Conservation (phyloP, 139 green algal genomes). For the Ettlia oleoabundans region DNA sequence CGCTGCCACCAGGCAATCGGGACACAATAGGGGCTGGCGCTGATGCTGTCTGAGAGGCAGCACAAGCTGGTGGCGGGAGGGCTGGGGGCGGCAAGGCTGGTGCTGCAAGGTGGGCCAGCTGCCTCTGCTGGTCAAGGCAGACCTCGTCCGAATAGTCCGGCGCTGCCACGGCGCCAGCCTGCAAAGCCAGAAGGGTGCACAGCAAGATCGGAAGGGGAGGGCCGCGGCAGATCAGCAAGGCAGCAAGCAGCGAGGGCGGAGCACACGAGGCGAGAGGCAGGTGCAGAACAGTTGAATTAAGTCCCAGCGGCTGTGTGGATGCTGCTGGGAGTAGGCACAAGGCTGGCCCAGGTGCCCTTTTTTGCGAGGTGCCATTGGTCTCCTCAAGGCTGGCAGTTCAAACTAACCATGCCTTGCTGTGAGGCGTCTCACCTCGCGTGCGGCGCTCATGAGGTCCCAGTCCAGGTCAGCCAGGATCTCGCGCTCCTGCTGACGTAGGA, state of each 20-base stretch:
- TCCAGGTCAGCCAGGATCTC: neutral
- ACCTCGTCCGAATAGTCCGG: neutral
- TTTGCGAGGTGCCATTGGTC: too few species aligned
- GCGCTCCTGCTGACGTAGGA: slow-evolving; percentile 13
- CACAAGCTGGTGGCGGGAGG: neutral
- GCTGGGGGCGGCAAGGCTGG: neutral
- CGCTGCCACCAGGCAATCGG: too few species aligned
- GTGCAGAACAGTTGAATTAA: neutral
- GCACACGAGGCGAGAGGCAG: neutral
- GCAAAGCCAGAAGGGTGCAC: too few species aligned
- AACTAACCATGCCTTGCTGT: too few species aligned
- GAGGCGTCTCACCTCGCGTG: neutral
- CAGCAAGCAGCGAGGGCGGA: neutral
- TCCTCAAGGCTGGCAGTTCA: neutral
- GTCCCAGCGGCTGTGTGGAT: too few species aligned
- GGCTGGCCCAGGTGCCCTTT: too few species aligned
- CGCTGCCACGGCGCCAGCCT: slow-evolving; percentile 13
- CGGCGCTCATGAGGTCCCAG: slow-evolving; percentile 8
- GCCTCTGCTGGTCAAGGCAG: neutral
- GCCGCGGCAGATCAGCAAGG: neutral
- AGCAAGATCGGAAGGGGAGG: neutral
- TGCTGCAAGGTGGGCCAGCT: neutral
- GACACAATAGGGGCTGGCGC: too few species aligned
- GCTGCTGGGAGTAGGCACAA: too few species aligned
- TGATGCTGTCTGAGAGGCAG: too few species aligned